Base-by-base conservation (phyloP, 2,329 filamentous ascomycete species). In the Botrytis paeoniae region DNA sequence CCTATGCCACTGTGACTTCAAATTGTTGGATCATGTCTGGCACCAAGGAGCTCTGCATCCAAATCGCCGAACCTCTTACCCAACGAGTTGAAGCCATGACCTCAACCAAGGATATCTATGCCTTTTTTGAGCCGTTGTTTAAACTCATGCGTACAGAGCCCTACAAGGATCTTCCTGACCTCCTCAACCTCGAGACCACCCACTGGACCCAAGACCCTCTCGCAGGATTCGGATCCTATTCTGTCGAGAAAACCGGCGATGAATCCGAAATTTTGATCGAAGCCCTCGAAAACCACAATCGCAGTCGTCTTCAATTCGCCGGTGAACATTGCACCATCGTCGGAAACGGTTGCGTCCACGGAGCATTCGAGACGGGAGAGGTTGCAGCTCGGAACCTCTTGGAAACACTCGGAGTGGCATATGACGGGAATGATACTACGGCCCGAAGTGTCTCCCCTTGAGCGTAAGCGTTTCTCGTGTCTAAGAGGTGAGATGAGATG, bases 11-110 rank as follows among this genome's bases (percentile, higher is more conserved):
- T 20, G 83, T 84, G 32, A 84, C 82, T 22, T 82, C 82, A 73
- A 84, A 84, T 51, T 79, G 83, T 39, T 84, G 81, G 82, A 83
- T 84, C 70, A 83, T 84, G 82, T 82, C 81, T 18, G 82, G 80
- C 29, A 80, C 77, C 69, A 84, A 83, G 74, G 82, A 83, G 74
- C 79, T 84, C 32, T 84, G 83, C 68, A 81, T 84, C 66, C 83
- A 84, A 72, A 83, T 84, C 39, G 81, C 83, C 29, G 83, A 84
- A 74, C 83, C 83, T 4, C 76, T 84, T n/a, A 84, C 83, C 10
- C 83, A 84, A 75, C 82, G 82, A 73, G 81, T 84, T 73, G 83
- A 84, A 76, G 79, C 80, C n/a, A 84, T 84, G 81, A 80, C 80
- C 32, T 79, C 81, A 69, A 74, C 80, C n/a, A 76, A 78, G 37